A percentile compares a stretch with the other conserved stretches of the same genome.
Conservation (phyloP, 306 rosid genomes). For the Acacia crassicarpa region DNA sequence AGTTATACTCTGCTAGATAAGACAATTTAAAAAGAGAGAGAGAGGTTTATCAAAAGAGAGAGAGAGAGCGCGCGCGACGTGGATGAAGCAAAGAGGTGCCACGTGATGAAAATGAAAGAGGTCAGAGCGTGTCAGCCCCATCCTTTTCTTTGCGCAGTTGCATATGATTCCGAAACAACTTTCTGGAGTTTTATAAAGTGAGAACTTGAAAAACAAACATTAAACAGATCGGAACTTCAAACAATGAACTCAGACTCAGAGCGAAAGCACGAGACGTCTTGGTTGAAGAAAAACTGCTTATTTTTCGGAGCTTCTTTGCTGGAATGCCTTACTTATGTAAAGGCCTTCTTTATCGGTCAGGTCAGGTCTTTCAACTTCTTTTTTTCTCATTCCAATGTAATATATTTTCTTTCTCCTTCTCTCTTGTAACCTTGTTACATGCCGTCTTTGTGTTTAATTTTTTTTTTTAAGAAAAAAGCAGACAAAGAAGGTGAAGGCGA, state of each 20-base stretch:
- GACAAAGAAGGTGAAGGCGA: conserved; percentile 40
- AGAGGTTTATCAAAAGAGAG: too few relatives aligned
- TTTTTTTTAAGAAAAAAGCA: background rate
- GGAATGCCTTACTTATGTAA: conserved; percentile 33
- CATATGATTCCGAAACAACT: background rate
- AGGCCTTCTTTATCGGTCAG: conserved; percentile 48
- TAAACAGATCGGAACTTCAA: conserved; percentile 25
- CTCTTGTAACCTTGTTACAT: background rate
- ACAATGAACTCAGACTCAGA: background rate
- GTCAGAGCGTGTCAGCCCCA: conserved; percentile 4
- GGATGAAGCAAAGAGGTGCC: conserved; percentile 22
- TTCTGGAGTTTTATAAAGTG: background rate
- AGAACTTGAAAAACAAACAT: background rate
- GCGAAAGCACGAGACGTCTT: conserved; percentile 19
- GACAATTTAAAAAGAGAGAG: too few relatives aligned
- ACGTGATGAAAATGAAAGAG: conserved; percentile 9
- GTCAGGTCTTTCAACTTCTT: conserved; percentile 36
- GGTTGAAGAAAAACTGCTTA: conserved; percentile 35
- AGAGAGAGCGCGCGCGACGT: background rate
- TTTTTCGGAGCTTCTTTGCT: conserved; percentile 37
- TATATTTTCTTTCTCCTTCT: background rate
- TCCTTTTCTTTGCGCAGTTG: background rate
- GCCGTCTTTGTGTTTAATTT: background rate
- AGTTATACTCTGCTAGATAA: too few relatives aligned
- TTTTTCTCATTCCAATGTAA: background rate